Base-by-base conservation (phyloP, 1,139 yeast species). In the Yamadazyma diospyri region DNA sequence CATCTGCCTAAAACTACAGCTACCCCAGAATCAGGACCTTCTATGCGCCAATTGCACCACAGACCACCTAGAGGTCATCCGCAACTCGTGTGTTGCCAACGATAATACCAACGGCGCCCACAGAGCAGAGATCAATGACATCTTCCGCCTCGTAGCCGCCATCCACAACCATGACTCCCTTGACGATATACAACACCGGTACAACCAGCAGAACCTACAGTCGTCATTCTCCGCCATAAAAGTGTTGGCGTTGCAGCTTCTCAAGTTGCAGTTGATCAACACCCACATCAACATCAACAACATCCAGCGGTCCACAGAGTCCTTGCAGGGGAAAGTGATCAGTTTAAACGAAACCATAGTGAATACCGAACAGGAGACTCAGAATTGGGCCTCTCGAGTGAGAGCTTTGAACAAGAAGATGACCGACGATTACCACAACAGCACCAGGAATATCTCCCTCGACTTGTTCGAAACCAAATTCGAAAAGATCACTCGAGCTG, bases 171-270 rank as follows among this genome's bases (percentile, higher is more conserved):
- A 42, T 13, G 30, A 25, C 15, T 13, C 29, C 14, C 15, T 32
- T n/a, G n/a, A 13, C 8, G 25, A 23, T 13, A 3, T 30, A 20
- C 17, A 18, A 13, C 11, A 24, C 19, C 13, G 19, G 7, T 24
- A 19, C 19, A n/a, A 19, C 12, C 8, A 9, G 8, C 6, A 14
- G n/a, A 19, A n/a, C 13, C 7, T 26, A 12, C 23, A 30, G 11
- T 16, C 33, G n/a, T 23, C 37, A 4, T 21, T 13, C 6, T 27
- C 16, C 9, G 25, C 75, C 0, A 55, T 70, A 2, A 64, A 65
- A 13, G 48, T 58, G 14, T 48, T 75, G 20, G 61, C 75, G 1
- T 51, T 67, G 10, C 75, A 71, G 50, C 49, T 74, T 27, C 48
- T 67, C 29, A 69, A 62, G 42, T 57, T 73, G 15, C 64, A 65